These are phyloP conservation scores for Lentinula sp. DNA, from an alignment of 768 basidiomycete species.

Conservation along the genomic window DNA sequence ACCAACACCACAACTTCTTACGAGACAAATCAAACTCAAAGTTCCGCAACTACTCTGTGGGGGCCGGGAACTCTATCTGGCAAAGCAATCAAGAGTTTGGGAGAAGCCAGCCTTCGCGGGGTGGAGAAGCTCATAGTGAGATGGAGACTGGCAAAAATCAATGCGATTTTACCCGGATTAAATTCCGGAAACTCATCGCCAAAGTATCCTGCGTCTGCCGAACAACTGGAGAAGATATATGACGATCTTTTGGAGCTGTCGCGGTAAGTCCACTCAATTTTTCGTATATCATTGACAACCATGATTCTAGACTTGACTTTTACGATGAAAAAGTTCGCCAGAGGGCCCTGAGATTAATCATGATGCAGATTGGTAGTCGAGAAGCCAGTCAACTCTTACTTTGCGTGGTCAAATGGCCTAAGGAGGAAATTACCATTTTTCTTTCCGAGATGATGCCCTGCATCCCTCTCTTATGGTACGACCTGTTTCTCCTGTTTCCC, in stretches of 20 bases:
- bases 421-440: slow-evolving; percentile 9
- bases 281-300: background rate
- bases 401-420: slow-evolving; percentile 11
- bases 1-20: background rate
- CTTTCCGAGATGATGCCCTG: slow-evolving; percentile 11
- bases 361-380: slow-evolving; percentile 13
- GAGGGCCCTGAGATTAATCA: slow-evolving; percentile 9
- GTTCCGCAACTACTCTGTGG: slow-evolving; percentile 12
- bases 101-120: slow-evolving; percentile 15
- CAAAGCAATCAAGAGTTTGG: slow-evolving; percentile 13
- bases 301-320: slow-evolving; percentile 5
- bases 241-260: slow-evolving; percentile 13
- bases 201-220: background rate
- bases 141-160: slow-evolving; percentile 11
- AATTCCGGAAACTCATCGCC: background rate
- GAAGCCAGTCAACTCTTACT: slow-evolving; percentile 8
- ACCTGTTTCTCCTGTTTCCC: background rate
- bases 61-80: slow-evolving; percentile 16
- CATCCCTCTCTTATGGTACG: slow-evolving; percentile 8
- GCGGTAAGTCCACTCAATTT: background rate
- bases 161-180: slow-evolving; percentile 5
- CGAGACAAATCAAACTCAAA: slow-evolving; percentile 3
- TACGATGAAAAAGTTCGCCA: slow-evolving; percentile 11
- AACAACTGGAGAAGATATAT: slow-evolving; percentile 10
- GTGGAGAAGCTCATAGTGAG: slow-evolving; percentile 11